phyloP scores from a whole-genome alignment of 176 grass and related monocot species.

The Ampelocalamus luodianensis region DNA sequence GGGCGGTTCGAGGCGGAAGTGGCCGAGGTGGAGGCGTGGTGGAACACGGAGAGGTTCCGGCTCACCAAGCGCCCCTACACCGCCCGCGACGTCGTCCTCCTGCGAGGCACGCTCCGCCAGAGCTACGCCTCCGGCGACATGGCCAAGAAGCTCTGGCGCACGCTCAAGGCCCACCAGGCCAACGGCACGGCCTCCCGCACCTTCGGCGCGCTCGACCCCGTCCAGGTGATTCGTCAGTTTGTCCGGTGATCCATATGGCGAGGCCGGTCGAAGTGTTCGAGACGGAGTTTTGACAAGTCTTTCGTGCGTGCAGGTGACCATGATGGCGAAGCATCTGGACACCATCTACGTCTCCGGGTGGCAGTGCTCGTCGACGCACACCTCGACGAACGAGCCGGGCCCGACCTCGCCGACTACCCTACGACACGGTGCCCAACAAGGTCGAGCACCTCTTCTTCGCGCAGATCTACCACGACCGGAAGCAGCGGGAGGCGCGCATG shows the following conservation, averaged over 20 bases:
- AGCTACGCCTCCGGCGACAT: constrained; percentile 83
- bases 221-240: constrained; percentile 38
- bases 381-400: constrained; percentile 78
- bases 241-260: background rate
- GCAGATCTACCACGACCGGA: constrained; percentile 81
- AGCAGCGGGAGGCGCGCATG: constrained; percentile 87
- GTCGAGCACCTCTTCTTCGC: constrained; percentile 90
- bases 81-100: constrained; percentile 76
- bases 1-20: constrained; percentile 86
- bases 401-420: constrained; percentile 94
- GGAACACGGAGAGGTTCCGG: constrained; percentile 79
- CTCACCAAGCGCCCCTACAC: constrained; percentile 73
- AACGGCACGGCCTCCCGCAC: constrained; percentile 76
- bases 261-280: background rate
- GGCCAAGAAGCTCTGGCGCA: constrained; percentile 86
- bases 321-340: constrained; percentile 96
- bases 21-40: constrained; percentile 78
- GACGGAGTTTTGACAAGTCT: background rate
- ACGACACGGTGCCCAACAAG: constrained; percentile 96
- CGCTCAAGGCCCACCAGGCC: constrained; percentile 78
- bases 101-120: constrained; percentile 88
- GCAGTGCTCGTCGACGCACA: constrained; percentile 99
- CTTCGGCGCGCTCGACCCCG: constrained; percentile 89
- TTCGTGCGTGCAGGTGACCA: constrained; percentile 64
- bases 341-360: constrained; percentile 94